Conservation (phyloP, 495 filamentous ascomycete species). For the Hypoxylon crocopeplum region DNA sequence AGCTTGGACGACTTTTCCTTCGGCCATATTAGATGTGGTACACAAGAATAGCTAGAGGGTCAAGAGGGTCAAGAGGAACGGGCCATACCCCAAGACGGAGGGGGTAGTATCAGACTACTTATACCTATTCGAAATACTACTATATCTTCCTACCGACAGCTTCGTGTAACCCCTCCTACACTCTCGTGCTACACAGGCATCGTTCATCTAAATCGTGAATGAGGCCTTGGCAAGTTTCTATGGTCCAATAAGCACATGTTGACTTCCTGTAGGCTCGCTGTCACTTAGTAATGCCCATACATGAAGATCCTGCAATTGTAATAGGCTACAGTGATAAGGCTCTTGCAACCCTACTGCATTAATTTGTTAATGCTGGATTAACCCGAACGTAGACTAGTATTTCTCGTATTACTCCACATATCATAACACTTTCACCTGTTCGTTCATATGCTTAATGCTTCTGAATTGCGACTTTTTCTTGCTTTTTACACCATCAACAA, state of each 20-base stretch:
- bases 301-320: no score
- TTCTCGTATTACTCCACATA: no score
- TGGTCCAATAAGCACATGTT: constrained; percentile 1
- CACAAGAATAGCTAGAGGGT: no score
- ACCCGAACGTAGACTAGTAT: no score
- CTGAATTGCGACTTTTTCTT: no score
- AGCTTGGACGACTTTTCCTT: constrained; percentile 23
- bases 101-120: not conserved
- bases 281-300: constrained; percentile 14
- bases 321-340: no score
- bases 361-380: no score
- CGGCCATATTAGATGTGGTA: constrained; percentile 14
- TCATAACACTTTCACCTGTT: no score
- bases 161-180: not conserved
- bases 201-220: not conserved
- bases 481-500: no score
- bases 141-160: not conserved
- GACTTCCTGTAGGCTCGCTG: constrained; percentile 1
- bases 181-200: not conserved
- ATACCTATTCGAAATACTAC: not conserved
- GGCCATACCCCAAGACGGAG: not conserved
- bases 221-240: constrained; percentile 2
- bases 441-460: no score
- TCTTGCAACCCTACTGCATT: no score
- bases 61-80: not conserved